A percentile compares a stretch with the other conserved stretches of the same genome.
Evolutionary conservation across 2,329 filamentous ascomycete genomes (phyloP).

Genomic region (Penicillium sclerotiorum): DNA sequence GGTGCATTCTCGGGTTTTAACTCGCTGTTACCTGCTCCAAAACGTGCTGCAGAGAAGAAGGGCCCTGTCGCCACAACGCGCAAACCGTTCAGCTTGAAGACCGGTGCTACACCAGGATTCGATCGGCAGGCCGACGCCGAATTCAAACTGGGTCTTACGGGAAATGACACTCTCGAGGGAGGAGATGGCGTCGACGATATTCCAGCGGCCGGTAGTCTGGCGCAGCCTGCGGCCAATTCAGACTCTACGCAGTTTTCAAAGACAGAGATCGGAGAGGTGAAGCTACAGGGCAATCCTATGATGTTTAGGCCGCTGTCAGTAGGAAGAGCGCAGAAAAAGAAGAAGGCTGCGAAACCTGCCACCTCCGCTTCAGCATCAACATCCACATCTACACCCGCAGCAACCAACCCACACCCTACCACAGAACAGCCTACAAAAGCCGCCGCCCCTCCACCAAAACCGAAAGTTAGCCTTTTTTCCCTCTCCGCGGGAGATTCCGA

Average conservation of each 20-base stretch:
- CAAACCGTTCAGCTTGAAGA: constrained; percentile 73
- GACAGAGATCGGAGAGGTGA: constrained; percentile 38
- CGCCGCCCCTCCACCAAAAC: constrained; percentile 34
- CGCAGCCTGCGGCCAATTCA: constrained; percentile 5
- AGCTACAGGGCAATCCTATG: constrained; percentile 73
- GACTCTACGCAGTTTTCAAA: constrained; percentile 8
- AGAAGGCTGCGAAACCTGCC: constrained; percentile 51
- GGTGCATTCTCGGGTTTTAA: constrained; percentile 80
- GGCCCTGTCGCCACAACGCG: constrained; percentile 46
- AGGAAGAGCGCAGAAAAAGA: constrained; percentile 71
- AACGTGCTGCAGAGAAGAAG: constrained; percentile 50
- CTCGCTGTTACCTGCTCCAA: constrained; percentile 82
- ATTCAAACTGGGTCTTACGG: constrained; percentile 31
- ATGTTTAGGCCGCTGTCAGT: constrained; percentile 92
- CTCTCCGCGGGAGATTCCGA: constrained; percentile 33
- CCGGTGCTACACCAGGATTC: constrained; percentile 80
- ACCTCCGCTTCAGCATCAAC: constrained; percentile 14
- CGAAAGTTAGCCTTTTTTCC: constrained; percentile 50
- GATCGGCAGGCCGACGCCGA: constrained; percentile 60
- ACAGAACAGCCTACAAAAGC: constrained; percentile 19
- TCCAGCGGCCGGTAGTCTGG: constrained; percentile 29
- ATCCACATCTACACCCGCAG: constrained; percentile 16
- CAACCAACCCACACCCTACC: constrained; percentile 15
- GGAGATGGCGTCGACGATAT: constrained; percentile 39
- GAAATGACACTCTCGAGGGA: constrained; percentile 16